Percentiles rank a stretch among this genome's conserved stretches.
phyloP scores from a whole-genome alignment of 805 yeast genomes.

The Wickerhamiella qilinensis region DNA sequence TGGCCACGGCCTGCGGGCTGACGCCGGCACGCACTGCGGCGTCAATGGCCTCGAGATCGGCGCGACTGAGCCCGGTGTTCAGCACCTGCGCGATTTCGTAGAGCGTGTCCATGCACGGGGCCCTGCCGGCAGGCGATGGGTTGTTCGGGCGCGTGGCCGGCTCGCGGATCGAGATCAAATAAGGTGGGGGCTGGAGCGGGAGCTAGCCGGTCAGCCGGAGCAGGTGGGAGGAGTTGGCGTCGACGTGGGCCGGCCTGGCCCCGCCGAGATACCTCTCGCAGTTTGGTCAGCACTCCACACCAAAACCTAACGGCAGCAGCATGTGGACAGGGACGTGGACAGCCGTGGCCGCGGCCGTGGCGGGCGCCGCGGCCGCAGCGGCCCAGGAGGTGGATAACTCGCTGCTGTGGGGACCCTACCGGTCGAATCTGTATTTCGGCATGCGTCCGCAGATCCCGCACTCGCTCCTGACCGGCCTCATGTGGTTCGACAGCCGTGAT shows the following conservation, averaged over 20 bases:
- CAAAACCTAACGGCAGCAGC: too few species aligned
- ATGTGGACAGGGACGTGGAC: too few species aligned
- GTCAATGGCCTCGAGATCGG: slow-evolving; percentile 14
- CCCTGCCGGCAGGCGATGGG: neutral
- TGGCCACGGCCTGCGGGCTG: slow-evolving; percentile 19
- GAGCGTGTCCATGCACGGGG: slow-evolving; percentile 4
- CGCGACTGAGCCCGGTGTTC: slow-evolving; percentile 16
- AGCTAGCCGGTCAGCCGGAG: too few species aligned
- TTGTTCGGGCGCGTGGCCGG: too few species aligned
- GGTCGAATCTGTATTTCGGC: slow-evolving; percentile 77
- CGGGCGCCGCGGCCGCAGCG: neutral
- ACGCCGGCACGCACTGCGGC: slow-evolving; percentile 20
- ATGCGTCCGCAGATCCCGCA: slow-evolving; percentile 68
- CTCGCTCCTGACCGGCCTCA: slow-evolving; percentile 58
- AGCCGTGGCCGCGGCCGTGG: too few species aligned
- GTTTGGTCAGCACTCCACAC: too few species aligned
- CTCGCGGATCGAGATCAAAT: too few species aligned
- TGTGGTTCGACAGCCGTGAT: slow-evolving; percentile 69
- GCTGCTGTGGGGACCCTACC: slow-evolving; percentile 81
- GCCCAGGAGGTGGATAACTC: slow-evolving; percentile 24
- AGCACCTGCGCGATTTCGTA: slow-evolving; percentile 19
- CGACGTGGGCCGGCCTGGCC: too few species aligned
- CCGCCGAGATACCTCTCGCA: too few species aligned
- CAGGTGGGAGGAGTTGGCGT: too few species aligned
- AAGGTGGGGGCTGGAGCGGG: too few species aligned